phyloP scores from a whole-genome alignment of 2,329 filamentous ascomycete species.

The Emergomyces orientalis region DNA sequence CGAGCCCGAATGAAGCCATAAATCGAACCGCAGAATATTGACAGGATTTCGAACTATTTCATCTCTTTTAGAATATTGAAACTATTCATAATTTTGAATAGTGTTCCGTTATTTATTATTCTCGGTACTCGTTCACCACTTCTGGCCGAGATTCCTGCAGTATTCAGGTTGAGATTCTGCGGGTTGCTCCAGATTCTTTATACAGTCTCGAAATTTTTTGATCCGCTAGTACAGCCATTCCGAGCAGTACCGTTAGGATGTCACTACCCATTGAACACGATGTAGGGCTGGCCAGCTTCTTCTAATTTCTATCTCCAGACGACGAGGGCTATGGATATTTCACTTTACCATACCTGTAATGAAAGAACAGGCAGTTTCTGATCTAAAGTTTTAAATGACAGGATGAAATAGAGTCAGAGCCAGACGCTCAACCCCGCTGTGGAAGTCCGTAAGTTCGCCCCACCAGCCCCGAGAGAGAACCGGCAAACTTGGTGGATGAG shows the following conservation, averaged over 20 bases:
- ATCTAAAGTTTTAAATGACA: not conserved
- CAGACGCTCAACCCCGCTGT: not conserved
- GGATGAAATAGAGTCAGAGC: not conserved
- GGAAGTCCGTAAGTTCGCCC: not conserved
- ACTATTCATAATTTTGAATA: not conserved
- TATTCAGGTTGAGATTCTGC: not conserved
- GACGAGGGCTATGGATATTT: not conserved
- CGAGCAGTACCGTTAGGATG: not conserved
- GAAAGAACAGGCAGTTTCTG: not conserved
- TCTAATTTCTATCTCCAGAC: not conserved
- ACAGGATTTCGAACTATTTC: not conserved
- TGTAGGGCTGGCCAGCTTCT: not conserved
- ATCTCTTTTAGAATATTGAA: not conserved
- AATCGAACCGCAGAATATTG: not conserved
- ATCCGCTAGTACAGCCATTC: not conserved
- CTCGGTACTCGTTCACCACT: not conserved
- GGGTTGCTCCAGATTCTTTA: not conserved
- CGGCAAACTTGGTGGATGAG: not conserved
- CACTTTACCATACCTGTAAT: not conserved
- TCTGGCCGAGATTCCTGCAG: not conserved
- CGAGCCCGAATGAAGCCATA: not conserved
- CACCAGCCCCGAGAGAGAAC: not conserved
- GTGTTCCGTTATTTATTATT: not conserved
- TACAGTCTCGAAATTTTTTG: not conserved
- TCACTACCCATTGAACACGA: not conserved